phyloP scores from a whole-genome alignment of 2,329 filamentous ascomycete species.

The Ceratocystis albifundus region DNA sequence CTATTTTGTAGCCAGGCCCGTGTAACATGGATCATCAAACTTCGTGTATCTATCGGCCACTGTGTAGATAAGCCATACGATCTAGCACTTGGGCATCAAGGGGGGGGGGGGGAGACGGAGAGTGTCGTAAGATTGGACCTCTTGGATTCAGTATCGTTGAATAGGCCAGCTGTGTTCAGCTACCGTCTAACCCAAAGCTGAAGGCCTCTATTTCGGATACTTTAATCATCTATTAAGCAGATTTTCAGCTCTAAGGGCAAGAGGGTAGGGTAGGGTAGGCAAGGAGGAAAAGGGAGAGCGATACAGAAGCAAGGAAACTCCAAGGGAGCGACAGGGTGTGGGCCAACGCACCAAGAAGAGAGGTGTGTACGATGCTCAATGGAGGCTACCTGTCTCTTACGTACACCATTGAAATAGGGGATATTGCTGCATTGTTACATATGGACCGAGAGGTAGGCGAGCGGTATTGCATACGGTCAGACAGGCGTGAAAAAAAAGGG shows the following conservation, averaged over 20 bases:
- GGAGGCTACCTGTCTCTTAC: not conserved
- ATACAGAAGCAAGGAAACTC: slow-evolving; percentile 1
- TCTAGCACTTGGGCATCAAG: not conserved
- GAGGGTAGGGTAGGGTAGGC: not conserved
- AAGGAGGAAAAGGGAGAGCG: not conserved
- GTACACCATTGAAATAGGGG: not conserved
- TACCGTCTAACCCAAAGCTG: not conserved
- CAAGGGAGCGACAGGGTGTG: not conserved
- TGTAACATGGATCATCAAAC: not conserved
- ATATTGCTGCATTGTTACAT: not conserved
- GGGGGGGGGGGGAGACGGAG: not conserved
- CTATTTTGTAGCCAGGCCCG: not conserved
- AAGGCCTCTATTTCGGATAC: not conserved
- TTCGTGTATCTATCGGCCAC: not conserved
- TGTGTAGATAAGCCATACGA: not conserved
- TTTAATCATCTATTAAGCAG: not conserved
- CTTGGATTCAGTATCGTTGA: not conserved
- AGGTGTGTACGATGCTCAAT: not conserved
- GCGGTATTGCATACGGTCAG: slow-evolving; percentile 6
- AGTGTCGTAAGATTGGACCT: not conserved
- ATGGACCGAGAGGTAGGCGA: slow-evolving; percentile 11
- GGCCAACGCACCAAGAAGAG: not conserved
- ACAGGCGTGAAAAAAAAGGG: not conserved
- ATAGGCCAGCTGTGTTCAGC: not conserved
- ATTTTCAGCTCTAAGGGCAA: not conserved